Conservation (phyloP, 2,329 filamentous ascomycete species). For the Grosmannia serpens region DNA sequence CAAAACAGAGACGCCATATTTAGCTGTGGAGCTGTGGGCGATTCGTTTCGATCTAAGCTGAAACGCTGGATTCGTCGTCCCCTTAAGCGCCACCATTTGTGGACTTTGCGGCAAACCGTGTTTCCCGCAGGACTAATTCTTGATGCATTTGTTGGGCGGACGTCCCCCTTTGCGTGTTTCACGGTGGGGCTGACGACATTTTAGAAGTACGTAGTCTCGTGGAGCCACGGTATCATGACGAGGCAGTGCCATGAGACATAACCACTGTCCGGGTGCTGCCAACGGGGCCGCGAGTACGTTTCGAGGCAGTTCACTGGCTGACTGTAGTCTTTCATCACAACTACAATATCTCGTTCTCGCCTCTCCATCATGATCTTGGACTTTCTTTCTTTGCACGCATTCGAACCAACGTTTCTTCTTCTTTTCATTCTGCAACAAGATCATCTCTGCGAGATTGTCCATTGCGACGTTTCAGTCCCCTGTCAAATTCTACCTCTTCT, state of each 20-base stretch:
- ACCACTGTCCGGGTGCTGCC: too few relatives aligned
- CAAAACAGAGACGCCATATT: background rate
- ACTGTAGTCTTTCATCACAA: background rate
- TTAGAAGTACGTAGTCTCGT: background rate
- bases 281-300: background rate
- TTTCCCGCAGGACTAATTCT: background rate
- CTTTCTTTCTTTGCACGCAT: background rate
- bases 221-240: background rate
- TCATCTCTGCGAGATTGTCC: background rate
- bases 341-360: background rate
- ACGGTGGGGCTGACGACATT: background rate
- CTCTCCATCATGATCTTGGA: background rate
- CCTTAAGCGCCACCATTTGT: background rate
- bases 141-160: background rate
- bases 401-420: background rate
- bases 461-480: background rate
- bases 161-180: background rate
- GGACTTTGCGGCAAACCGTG: background rate
- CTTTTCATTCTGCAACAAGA: background rate
- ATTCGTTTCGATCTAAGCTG: background rate
- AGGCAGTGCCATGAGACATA: too few relatives aligned
- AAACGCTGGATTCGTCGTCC: background rate
- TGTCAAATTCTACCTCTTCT: background rate
- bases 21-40: background rate
- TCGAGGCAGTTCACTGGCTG: background rate